Percentiles rank a stretch among this genome's conserved stretches.
Evolutionary conservation across 306 rosid genomes (phyloP).

Genomic region (Vigna reflexopilosa): DNA sequence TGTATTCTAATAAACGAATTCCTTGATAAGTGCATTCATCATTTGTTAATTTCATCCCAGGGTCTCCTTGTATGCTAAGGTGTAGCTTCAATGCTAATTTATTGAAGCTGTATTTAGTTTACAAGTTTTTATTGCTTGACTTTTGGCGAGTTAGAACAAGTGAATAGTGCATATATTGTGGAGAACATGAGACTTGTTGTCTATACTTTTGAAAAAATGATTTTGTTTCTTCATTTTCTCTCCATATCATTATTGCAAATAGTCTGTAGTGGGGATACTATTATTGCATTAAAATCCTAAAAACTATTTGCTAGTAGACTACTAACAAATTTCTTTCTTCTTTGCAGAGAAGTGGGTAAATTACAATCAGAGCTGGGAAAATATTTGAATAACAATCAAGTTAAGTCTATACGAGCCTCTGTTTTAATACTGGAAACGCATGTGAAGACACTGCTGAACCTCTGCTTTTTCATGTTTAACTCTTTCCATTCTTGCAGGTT

Average conservation of each 20-base stretch:
- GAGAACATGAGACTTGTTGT: conserved; percentile 21
- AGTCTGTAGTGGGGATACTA: conserved; percentile 17
- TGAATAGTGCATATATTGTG: conserved; percentile 18
- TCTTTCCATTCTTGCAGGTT: conserved; percentile 49
- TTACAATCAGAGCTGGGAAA: conserved; percentile 59
- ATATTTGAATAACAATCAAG: conserved; percentile 58
- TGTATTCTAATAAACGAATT: conserved; percentile 9
- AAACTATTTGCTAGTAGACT: conserved; percentile 19
- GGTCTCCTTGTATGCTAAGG: conserved; percentile 22
- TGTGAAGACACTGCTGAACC: conserved; percentile 31
- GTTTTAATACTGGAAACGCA: conserved; percentile 11
- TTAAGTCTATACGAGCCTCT: conserved; percentile 57
- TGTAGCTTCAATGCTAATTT: conserved; percentile 16
- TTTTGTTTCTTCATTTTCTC: conserved; percentile 27
- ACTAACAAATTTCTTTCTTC: conserved; percentile 32
- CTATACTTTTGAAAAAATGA: conserved; percentile 17
- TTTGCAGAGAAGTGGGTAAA: conserved; percentile 70
- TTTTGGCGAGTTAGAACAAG: background rate
- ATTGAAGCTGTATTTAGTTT: conserved; percentile 16
- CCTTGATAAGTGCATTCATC: background rate
- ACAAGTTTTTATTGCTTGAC: conserved; percentile 20
- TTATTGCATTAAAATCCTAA: conserved; percentile 11
- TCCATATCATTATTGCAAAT: conserved; percentile 1
- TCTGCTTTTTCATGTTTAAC: conserved; percentile 39
- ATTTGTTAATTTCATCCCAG: background rate